Base-by-base conservation (phyloP, 192 early-diverging fungal genomes). In the Coemansia sp. region DNA sequence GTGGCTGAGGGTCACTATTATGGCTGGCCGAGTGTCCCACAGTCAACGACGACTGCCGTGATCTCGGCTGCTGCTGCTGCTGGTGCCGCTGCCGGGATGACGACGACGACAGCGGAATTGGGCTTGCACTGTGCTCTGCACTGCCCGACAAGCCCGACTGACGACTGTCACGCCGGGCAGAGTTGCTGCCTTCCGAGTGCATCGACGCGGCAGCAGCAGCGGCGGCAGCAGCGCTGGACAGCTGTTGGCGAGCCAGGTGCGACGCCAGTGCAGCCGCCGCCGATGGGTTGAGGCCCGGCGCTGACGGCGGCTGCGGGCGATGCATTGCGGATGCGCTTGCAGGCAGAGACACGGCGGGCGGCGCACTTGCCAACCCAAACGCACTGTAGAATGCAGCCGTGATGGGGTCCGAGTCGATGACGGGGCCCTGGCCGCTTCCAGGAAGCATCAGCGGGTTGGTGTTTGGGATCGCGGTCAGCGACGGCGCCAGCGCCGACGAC, bases 401-500 rank as follows among this genome's bases (percentile, higher is more conserved):
- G 34, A 78, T 67, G 10, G 76, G 64, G 21, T 78, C 76, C 6
- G 62, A 32, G 40, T 72, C 69, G 11, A 40, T 16, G 3, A 53
- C 36, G 6, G 76, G 76, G 10, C 58, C 76, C 26, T 68, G 69
- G 41, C 68, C 73, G 43, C 63, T 76, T 32, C 73, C 73, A 10
- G 73, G 67, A 3, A 76, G 67, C 73, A 76, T 76, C 23, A 76
- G 61, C n/a, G 73, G 73, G 40, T 76, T 76, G n/a, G 73, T 16
- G 38, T 55, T 63, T 11, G 73, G 73, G 32, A 66, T 47, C 0
- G 73, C 73, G 7, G 73, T 70, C 54, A 60, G 11, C 23, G 51
- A 51, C 8, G 51, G 18, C 20, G 17, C 40, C 28, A 40, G 36
- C 31, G 12, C 20, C 28, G 30, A 36, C 21, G 31, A 23, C 18